A percentile compares a stretch with the other conserved stretches of the same genome.
phyloP scores from a whole-genome alignment of 208 protist genomes.

The Trypanosoma melophagium region DNA sequence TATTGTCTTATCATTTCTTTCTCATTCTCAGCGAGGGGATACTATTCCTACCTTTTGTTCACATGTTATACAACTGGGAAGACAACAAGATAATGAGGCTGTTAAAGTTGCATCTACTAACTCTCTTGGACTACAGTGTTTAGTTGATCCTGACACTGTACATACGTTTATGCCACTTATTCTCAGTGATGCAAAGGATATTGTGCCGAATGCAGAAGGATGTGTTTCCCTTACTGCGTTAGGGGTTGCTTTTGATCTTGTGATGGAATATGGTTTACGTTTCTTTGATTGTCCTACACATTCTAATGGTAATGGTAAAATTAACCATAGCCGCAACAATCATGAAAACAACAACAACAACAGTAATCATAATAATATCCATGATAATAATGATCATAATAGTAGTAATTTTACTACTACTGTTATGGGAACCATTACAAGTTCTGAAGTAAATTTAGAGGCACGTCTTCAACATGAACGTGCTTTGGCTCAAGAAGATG shows the following conservation, averaged over 20 bases:
- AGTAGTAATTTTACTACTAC: background rate
- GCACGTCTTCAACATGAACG: conserved; percentile 74
- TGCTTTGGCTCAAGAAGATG: conserved; percentile 74
- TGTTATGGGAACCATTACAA: background rate
- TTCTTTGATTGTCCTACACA: conserved; percentile 66
- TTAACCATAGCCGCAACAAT: conserved; percentile 7
- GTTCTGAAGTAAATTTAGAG: conserved; percentile 28
- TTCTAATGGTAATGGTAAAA: background rate
- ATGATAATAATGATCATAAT: background rate
- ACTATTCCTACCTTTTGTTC: conserved; percentile 78
- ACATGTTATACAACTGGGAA: conserved; percentile 84
- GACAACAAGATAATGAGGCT: conserved; percentile 69
- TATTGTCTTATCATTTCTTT: conserved; percentile 83
- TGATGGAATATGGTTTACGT: conserved; percentile 87
- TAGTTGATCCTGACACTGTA: conserved; percentile 82
- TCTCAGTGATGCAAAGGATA: conserved; percentile 58
- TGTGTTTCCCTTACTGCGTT: conserved; percentile 68
- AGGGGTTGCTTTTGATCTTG: conserved; percentile 75
- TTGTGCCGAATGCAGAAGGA: conserved; percentile 10
- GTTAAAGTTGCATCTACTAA: conserved; percentile 78
- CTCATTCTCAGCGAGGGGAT: conserved; percentile 75
- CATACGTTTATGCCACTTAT: conserved; percentile 91
- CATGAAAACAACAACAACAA: conserved; percentile 16
- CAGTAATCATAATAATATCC: background rate
- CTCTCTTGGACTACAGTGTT: conserved; percentile 80